Base-by-base conservation (phyloP, 345 rosid genomes). In the Populus nigra region DNA sequence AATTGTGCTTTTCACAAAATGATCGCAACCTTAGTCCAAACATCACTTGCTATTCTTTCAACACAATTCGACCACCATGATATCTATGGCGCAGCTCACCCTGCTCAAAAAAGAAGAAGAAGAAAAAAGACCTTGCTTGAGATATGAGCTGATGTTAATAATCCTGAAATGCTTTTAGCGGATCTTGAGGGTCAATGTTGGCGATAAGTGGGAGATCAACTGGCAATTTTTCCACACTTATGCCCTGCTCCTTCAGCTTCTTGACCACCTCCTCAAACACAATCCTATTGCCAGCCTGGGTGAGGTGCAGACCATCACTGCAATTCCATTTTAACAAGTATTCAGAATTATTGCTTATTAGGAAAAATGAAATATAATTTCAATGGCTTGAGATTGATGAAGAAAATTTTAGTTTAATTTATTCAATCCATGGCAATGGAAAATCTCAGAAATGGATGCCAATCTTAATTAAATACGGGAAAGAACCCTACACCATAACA, bases 251-350 rank as follows among this genome's bases (percentile, higher is more conserved):
- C 74, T 81, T 84, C 71, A 94, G 87, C 84, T 84, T 89, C 72
- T 23, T 67, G 31, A 90, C 79, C 75, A 93, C 90, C 82, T 93
- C 97, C 83, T 93, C 89, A 35, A 87, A 94, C 71, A 91, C 92
- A 13, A 93, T 23, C 85, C 78, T 89, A 82, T 90, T 93, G 10
- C 98, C 97, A 0, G 50, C 67, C 76, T 36, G 76, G 31, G 86
- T 81, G 38, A 94, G 85, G 83, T 94, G 98, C 83, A 94, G 84
- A 15, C 97, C 97, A 77, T 94, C 98, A 2, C 97, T 94, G 87
- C 86, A 85, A 43, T 67, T 53, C 47, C 47, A 20, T 2, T 11
- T 43, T 43, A 65, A 20, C 15, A 77, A 36, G 29, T 31, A 16
- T 76, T 43, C 0, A 6, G 7, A 31, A 31, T 59, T 59, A 4